phyloP scores from a whole-genome alignment of 1,139 yeast genomes.

The Yamadazyma blattariae region DNA sequence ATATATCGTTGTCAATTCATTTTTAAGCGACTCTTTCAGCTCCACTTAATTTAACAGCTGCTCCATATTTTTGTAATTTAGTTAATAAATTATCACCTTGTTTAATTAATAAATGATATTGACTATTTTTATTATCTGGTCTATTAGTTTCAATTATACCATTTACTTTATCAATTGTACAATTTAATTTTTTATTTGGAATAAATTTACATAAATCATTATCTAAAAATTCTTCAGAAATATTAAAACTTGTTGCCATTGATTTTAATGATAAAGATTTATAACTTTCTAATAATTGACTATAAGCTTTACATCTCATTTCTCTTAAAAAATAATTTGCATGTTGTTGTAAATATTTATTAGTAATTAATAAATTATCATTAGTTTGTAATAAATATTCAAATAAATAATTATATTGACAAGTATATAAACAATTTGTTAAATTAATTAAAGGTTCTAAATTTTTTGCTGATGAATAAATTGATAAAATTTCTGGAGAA shows the following conservation, averaged over 20 bases:
- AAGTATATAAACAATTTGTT: conserved; percentile 84
- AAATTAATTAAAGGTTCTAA: conserved; percentile 81
- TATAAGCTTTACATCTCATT: conserved; percentile 92
- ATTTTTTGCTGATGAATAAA: conserved; percentile 67
- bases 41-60: conserved; percentile 93
- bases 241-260: conserved; percentile 94
- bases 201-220: conserved; percentile 85
- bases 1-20: too few species aligned
- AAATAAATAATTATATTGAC: conserved; percentile 83
- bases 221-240: conserved; percentile 77
- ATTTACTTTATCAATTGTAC: conserved; percentile 93
- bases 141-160: conserved; percentile 95
- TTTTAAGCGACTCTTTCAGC: conserved; percentile 72
- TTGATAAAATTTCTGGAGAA: conserved; percentile 87
- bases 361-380: conserved; percentile 66
- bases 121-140: conserved; percentile 94
- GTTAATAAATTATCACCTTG: conserved; percentile 93
- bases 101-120: conserved; percentile 82
- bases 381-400: conserved; percentile 75
- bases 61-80: conserved; percentile 93
- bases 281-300: conserved; percentile 91
- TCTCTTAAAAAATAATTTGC: conserved; percentile 84
- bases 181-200: conserved; percentile 89
- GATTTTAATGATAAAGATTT: conserved; percentile 84
- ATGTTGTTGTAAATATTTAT: conserved; percentile 77